Evolutionary conservation across 177 flowering plant genomes (phyloP).

Genomic region (Vitis hybrid): DNA sequence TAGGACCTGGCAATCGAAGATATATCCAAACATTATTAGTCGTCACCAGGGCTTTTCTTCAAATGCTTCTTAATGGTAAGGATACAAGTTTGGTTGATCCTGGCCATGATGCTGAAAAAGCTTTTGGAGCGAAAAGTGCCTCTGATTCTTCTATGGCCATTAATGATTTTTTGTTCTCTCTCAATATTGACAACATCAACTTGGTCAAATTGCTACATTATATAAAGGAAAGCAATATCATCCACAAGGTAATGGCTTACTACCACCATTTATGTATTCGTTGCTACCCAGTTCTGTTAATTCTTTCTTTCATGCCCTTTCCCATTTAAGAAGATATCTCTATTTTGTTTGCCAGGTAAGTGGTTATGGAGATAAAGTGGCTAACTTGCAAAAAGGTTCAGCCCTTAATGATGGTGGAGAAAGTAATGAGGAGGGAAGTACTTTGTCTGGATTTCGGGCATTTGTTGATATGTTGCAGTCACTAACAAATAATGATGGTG

Average conservation of each 20-base stretch:
- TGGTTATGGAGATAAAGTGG: constrained; percentile 80
- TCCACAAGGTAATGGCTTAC: constrained; percentile 66
- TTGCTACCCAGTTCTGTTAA: not conserved
- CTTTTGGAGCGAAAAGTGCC: constrained; percentile 20
- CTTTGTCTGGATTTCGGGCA: constrained; percentile 70
- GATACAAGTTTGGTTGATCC: constrained; percentile 17
- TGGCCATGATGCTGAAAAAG: constrained; percentile 23
- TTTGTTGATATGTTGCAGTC: constrained; percentile 61
- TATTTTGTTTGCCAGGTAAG: constrained; percentile 53
- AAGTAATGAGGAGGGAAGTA: constrained; percentile 43
- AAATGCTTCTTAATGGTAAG: constrained; percentile 34
- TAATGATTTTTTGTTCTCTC: constrained; percentile 84
- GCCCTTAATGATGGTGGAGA: constrained; percentile 24
- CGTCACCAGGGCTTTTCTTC: constrained; percentile 63
- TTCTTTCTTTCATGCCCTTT: constrained; percentile 3
- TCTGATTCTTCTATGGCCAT: constrained; percentile 63
- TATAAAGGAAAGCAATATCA: constrained; percentile 85
- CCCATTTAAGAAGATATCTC: constrained; percentile 1
- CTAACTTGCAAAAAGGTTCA: constrained; percentile 27
- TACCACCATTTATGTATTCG: not conserved
- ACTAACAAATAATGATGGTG: constrained; percentile 73
- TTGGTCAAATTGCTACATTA: constrained; percentile 69
- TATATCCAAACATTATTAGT: constrained; percentile 88
- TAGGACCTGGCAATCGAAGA: constrained; percentile 93
- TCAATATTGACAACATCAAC: constrained; percentile 92